Conservation (phyloP, 345 rosid species). For the Excoecaria cochinchinensis region DNA sequence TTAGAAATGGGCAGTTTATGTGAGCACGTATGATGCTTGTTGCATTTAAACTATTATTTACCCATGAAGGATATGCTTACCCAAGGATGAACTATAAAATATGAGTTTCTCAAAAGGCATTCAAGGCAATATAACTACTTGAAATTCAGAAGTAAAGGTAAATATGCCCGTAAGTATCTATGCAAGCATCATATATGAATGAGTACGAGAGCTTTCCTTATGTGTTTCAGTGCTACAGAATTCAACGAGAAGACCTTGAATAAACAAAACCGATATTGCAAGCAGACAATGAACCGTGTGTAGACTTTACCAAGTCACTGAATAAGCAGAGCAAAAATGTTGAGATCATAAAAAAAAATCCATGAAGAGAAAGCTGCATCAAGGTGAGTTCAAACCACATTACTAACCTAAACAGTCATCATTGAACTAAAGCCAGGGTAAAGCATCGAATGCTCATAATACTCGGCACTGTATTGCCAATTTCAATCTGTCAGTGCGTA, state of each 20-base stretch:
- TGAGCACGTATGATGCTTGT: neutral
- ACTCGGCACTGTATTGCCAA: neutral
- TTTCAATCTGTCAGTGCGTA: neutral
- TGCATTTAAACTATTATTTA: neutral
- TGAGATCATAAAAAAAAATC: slow-evolving; percentile 1
- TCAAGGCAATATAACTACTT: neutral
- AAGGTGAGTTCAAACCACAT: neutral
- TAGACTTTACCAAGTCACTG: neutral
- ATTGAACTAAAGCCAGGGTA: neutral
- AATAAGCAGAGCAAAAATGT: slow-evolving; percentile 1
- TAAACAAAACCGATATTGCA: neutral
- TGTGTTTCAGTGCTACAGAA: neutral
- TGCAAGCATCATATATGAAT: neutral
- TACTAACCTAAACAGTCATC: neutral
- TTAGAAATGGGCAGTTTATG: neutral
- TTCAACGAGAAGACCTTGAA: neutral
- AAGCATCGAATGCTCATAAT: neutral
- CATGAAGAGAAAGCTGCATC: neutral
- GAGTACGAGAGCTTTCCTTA: neutral
- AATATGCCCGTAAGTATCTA: neutral
- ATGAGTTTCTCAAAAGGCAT: neutral
- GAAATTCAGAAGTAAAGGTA: neutral
- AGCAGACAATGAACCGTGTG: neutral
- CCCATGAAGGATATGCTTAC: neutral
- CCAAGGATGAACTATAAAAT: neutral